phyloP scores from a whole-genome alignment of 2,329 filamentous ascomycete genomes.

The Hypoxylon sp. region DNA sequence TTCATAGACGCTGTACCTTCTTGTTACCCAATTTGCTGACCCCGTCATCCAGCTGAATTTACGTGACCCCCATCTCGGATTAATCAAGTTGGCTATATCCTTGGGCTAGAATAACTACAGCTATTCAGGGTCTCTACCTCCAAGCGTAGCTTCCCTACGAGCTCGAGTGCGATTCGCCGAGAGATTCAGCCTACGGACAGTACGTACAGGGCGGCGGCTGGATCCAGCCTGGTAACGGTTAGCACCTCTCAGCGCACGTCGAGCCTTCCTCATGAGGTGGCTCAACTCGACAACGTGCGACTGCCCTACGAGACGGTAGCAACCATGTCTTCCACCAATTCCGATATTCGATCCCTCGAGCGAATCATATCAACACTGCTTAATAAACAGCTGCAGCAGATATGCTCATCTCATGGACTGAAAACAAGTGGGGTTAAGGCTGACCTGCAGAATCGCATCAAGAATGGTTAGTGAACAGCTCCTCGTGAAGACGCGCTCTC shows the following conservation, averaged over 20 bases:
- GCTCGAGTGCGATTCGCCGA: slow-evolving; percentile 3
- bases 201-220: background rate
- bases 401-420: slow-evolving; percentile 82
- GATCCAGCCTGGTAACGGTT: slow-evolving; percentile 17
- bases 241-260: slow-evolving; percentile 15
- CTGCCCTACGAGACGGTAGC: slow-evolving; percentile 47
- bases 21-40: slow-evolving; percentile 21
- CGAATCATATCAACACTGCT: slow-evolving; percentile 64
- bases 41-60: background rate
- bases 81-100: background rate
- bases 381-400: slow-evolving; percentile 78
- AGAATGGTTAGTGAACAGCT: slow-evolving; percentile 64
- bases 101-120: background rate
- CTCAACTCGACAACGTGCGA: slow-evolving; percentile 41
- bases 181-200: background rate
- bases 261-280: slow-evolving; percentile 52
- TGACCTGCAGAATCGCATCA: slow-evolving; percentile 83
- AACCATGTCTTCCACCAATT: slow-evolving; percentile 49
- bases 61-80: background rate
- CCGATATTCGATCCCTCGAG: slow-evolving; percentile 63
- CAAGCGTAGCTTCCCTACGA: background rate
- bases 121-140: background rate
- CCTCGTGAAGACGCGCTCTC: background rate
- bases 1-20: slow-evolving; percentile 15
- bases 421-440: slow-evolving; percentile 88